Conservation (phyloP, 2,329 filamentous ascomycete genomes). For the Diplodia intermedia region DNA sequence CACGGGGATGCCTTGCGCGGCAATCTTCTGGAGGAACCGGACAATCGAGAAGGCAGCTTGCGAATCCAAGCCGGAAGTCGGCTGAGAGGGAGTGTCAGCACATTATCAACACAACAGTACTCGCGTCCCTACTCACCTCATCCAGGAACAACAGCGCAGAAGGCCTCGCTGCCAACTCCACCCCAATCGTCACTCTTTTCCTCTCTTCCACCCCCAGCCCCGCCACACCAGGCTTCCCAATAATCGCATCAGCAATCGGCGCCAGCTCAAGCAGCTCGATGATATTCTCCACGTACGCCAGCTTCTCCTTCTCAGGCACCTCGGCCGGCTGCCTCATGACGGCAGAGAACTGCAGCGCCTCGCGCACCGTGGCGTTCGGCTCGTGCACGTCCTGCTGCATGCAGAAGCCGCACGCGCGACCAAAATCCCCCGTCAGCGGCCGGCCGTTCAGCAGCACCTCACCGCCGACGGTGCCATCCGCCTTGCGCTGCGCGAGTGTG, state of each 20-base stretch:
- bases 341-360: conserved; percentile 71
- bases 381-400: conserved; percentile 74
- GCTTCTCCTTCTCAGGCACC: conserved; percentile 66
- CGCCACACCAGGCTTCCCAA: conserved; percentile 65
- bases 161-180: conserved; percentile 71
- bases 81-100: conserved; percentile 77
- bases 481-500: conserved; percentile 53
- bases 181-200: conserved; percentile 75
- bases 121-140: conserved; percentile 50
- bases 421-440: conserved; percentile 50
- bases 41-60: conserved; percentile 68
- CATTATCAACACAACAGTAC: conserved; percentile 42
- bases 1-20: conserved; percentile 55
- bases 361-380: conserved; percentile 69
- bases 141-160: conserved; percentile 73
- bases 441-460: conserved; percentile 55
- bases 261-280: conserved; percentile 68
- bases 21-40: conserved; percentile 67
- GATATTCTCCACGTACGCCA: conserved; percentile 71
- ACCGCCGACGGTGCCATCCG: conserved; percentile 54
- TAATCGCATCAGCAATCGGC: conserved; percentile 68
- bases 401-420: conserved; percentile 60
- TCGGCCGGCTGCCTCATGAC: conserved; percentile 67
- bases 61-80: conserved; percentile 67
- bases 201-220: conserved; percentile 66